Evolutionary conservation across 768 basidiomycete genomes (phyloP), one percentile per base, ranked within the genome.

Genomic region (Crepidotus variabilis): DNA sequence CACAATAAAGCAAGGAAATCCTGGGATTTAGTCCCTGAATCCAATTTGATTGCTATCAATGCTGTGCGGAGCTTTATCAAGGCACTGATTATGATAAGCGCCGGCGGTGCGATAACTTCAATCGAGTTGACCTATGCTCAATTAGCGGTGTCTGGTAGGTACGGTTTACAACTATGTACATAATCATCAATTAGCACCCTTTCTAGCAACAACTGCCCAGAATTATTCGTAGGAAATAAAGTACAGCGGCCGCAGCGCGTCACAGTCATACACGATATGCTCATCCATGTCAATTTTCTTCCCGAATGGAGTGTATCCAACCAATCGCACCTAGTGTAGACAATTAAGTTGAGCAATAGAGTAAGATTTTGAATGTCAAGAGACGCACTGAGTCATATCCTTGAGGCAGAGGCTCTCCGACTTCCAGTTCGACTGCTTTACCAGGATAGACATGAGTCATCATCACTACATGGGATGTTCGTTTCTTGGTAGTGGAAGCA

Each of bases 201-300:
- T 28, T 28, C 28, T 28, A 28, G 28, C 3, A 28, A 3, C 8
- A 28, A 3, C 8, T 28, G 3, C 22, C 11, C 16, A 23, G 21
- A 24, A 23, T 47, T 50, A 67, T 51, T 62, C 63, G 33, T 62
- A 61, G 14, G 51, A 46, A 18, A 67, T 56, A 34, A 67, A 58
- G 47, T 65, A 67, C 23, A 56, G 32, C 8, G 66, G 66, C 16
- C 55, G 58, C 16, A 67, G 49, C 11, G 66, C 64, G 14, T 55
- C 55, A 20, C 54, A 55, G 24, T 61, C 39, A 47, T 47, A 67
- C 13, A 65, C 63, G 18, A 65, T 34, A 2, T 50, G 52, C 23
- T 67, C 64, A 20, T 59, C 64, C 14, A 20, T 47, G 34, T 65
- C 55, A 47, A 56, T 22, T 48, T 55, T 61, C 4, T 22, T 47